Base-by-base conservation (phyloP, 1,284 basidiomycete species). In the Cutaneotrichosporon arboriforme region DNA sequence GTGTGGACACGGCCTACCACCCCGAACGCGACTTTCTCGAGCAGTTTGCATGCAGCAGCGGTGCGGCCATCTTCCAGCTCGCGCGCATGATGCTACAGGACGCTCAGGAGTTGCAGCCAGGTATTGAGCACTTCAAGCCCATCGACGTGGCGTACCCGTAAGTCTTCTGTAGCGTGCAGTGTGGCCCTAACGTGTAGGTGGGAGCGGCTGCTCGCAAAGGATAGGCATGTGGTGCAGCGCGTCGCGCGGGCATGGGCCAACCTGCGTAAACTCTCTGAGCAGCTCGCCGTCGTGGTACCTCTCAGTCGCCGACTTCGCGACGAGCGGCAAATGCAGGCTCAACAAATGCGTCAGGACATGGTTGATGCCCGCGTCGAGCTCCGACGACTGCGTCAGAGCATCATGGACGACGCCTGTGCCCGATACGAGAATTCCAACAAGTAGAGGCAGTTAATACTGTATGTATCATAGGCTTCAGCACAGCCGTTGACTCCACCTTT, bases 191-290 rank as follows among this genome's bases (percentile, higher is more conserved):
- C 36, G 15, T 8, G n/a, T 13, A 15, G 26, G 26, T 31, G 26
- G 26, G 26, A 31, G 10, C 26, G 37, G 2, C 9, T 18, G 18
- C 26, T 8, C 23, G 10, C 15, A 1, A 42, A 52, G 52, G 17
- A 51, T 51, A 21, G 35, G 57, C 23, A 60, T 59, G 54, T 61
- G 39, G 57, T 58, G 36, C 49, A 55, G n/a, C 57, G 56, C 46
- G 56, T 59, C 21, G 34, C 51, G 35, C 40, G 26, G 7, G 47
- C 46, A 2, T 42, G 36, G 17, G 31, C 43, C 2, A 26, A 54
- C 21, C 33, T 54, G 20, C 36, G 40, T 10, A 17, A 17, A 4
- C 40, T 23, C 12, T 45, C 23, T 10, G 13, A 21, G n/a, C 23
- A 35, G 10, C 23, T 55, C 12, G 39, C 17, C 22, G n/a, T 15